phyloP scores from a whole-genome alignment of 345 rosid genomes.

The Euphorbia tirucalli region DNA sequence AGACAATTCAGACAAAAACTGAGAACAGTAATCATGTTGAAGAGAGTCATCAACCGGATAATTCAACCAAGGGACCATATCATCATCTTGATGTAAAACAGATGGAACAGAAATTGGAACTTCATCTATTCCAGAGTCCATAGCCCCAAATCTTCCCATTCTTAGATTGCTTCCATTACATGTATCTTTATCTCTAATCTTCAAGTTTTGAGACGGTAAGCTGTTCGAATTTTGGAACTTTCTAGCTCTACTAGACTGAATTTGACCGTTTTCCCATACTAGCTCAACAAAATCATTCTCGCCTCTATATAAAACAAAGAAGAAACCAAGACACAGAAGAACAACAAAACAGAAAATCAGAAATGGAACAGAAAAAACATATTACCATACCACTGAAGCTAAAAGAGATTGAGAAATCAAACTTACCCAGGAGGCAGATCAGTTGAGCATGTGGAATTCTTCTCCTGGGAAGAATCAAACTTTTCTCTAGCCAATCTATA shows the following conservation, averaged over 20 bases:
- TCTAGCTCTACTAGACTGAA: constrained; percentile 54
- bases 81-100: constrained; percentile 58
- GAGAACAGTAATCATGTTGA: constrained; percentile 48
- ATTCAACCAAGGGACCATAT: constrained; percentile 73
- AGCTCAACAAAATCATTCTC: constrained; percentile 63
- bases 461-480: constrained; percentile 45
- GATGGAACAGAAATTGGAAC: constrained; percentile 46
- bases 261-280: constrained; percentile 78
- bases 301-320: constrained; percentile 40
- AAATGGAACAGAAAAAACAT: neutral
- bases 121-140: constrained; percentile 42
- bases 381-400: too few species aligned
- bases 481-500: constrained; percentile 46
- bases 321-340: neutral
- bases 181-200: constrained; percentile 35
- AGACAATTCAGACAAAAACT: constrained; percentile 57
- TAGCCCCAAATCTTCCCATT: constrained; percentile 30
- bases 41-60: constrained; percentile 46
- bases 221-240: constrained; percentile 30
- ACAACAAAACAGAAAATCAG: neutral
- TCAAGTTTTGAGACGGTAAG: constrained; percentile 18
- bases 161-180: constrained; percentile 31
- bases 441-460: constrained; percentile 36
- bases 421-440: constrained; percentile 56
- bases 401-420: constrained; percentile 12